Conservation (phyloP, 192 early-diverging fungal species). For the Chytriomyces sp. region DNA sequence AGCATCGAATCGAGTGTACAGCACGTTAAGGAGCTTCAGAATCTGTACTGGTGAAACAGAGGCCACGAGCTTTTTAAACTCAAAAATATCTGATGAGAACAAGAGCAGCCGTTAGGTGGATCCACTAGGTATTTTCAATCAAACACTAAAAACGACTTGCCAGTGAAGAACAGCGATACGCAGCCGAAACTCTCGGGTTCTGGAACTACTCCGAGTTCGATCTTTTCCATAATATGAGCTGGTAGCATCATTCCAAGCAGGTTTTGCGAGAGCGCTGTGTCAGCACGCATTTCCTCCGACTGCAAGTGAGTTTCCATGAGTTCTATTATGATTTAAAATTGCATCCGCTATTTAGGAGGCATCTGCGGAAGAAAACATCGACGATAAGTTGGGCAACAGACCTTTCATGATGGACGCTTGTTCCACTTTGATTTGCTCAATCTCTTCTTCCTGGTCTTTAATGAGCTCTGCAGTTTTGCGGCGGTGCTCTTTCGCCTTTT, state of each 20-base stretch:
- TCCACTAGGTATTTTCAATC: neutral
- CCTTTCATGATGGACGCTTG: slow-evolving; percentile 33
- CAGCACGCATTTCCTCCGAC: slow-evolving; percentile 28
- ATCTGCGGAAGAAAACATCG: neutral
- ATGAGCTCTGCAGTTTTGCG: slow-evolving; percentile 32
- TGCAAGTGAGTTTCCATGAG: slow-evolving; percentile 31
- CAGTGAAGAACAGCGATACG: slow-evolving; percentile 36
- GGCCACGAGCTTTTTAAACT: slow-evolving; percentile 31
- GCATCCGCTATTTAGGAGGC: no score
- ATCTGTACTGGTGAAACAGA: slow-evolving; percentile 22
- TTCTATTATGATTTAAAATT: slow-evolving; percentile 1
- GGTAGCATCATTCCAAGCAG: slow-evolving; percentile 40
- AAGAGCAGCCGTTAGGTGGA: neutral
- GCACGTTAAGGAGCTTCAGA: slow-evolving; percentile 30
- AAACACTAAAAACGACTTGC: neutral
- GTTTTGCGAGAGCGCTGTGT: slow-evolving; percentile 25
- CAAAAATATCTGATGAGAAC: slow-evolving; percentile 22
- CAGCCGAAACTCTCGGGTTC: slow-evolving; percentile 21
- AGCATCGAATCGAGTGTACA: slow-evolving; percentile 37
- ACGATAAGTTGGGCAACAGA: neutral
- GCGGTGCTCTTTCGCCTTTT: slow-evolving; percentile 33
- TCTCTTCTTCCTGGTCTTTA: slow-evolving; percentile 41
- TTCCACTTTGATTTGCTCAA: slow-evolving; percentile 35
- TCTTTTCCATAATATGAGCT: slow-evolving; percentile 34
- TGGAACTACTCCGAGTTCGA: slow-evolving; percentile 32